Evolutionary conservation across 2,329 filamentous ascomycete species (phyloP).

Genomic region (Calonectria henricotiae): DNA sequence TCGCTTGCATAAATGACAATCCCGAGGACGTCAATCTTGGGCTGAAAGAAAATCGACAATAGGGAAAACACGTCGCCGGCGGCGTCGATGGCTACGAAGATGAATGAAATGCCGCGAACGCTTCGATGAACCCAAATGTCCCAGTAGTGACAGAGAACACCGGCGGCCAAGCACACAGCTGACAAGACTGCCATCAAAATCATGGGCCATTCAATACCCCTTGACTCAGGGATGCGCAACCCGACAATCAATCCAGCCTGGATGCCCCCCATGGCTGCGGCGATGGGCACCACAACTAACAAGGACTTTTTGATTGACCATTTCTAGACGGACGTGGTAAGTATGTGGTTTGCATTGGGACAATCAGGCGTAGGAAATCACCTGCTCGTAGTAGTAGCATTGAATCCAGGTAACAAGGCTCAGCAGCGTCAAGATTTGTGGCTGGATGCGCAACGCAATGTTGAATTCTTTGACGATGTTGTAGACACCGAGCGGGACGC

Average conservation of each 20-base stretch:
- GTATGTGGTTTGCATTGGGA: neutral
- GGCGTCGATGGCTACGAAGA: constrained; percentile 81
- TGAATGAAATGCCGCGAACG: constrained; percentile 80
- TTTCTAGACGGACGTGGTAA: constrained; percentile 58
- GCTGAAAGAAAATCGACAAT: constrained; percentile 76
- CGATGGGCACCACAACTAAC: constrained; percentile 67
- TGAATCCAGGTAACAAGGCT: constrained; percentile 64
- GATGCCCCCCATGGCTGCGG: constrained; percentile 71
- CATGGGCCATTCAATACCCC: constrained; percentile 72
- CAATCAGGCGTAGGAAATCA: constrained; percentile 36
- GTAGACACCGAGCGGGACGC: constrained; percentile 75
- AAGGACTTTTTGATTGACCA: constrained; percentile 69
- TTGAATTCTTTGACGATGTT: constrained; percentile 64
- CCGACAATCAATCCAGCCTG: constrained; percentile 75
- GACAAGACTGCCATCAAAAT: constrained; percentile 79
- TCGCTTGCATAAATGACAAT: constrained; percentile 79
- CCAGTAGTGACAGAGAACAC: constrained; percentile 79
- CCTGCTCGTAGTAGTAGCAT: constrained; percentile 62
- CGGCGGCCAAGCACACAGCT: constrained; percentile 75
- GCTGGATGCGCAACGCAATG: constrained; percentile 62
- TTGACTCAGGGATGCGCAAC: constrained; percentile 63
- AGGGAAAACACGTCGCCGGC: constrained; percentile 79
- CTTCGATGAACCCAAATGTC: constrained; percentile 79
- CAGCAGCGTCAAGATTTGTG: constrained; percentile 62
- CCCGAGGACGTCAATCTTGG: constrained; percentile 72